Evolutionary conservation across 1,139 yeast genomes (phyloP).

Genomic region (Lodderomyces elongisporus): DNA sequence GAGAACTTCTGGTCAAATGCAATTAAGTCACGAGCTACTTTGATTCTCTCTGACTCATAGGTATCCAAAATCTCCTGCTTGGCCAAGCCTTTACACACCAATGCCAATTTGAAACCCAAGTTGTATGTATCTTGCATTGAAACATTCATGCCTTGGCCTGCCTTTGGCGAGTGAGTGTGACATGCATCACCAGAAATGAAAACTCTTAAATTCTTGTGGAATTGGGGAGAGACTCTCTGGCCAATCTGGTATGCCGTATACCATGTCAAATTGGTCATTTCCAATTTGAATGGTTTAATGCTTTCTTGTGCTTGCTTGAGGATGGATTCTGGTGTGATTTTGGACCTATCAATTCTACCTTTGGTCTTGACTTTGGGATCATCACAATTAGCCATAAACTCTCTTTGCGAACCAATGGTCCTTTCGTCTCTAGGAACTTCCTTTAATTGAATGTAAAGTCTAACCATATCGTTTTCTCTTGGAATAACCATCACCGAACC

Average conservation of each 20-base stretch:
- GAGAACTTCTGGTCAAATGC: conserved; percentile 29
- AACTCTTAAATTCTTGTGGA: conserved; percentile 19
- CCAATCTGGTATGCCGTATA: conserved; percentile 34
- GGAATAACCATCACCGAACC: conserved; percentile 34
- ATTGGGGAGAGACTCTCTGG: conserved; percentile 27
- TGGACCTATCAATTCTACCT: conserved; percentile 24
- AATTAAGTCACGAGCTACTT: conserved; percentile 29
- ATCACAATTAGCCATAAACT: conserved; percentile 9
- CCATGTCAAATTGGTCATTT: conserved; percentile 25
- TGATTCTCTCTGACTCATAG: conserved; percentile 25
- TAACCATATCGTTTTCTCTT: conserved; percentile 27
- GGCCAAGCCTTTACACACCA: conserved; percentile 24
- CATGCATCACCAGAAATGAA: conserved; percentile 37
- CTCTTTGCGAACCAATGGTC: conserved; percentile 6
- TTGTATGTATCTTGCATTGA: conserved; percentile 27
- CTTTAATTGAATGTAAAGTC: conserved; percentile 23
- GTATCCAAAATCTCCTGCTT: conserved; percentile 21
- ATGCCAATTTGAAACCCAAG: conserved; percentile 32
- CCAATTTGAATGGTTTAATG: conserved; percentile 24
- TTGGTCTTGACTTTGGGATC: conserved; percentile 12
- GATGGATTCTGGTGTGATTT: conserved; percentile 23
- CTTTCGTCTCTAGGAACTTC: conserved; percentile 21
- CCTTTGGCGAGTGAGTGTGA: conserved; percentile 36
- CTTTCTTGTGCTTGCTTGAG: conserved; percentile 25
- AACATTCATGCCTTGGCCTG: conserved; percentile 38